Percentiles rank a stretch among this genome's conserved stretches.
These are phyloP conservation scores for Osmanthus fragrans DNA, from an alignment of 257 asterid genomes.

Conservation along the genomic window DNA sequence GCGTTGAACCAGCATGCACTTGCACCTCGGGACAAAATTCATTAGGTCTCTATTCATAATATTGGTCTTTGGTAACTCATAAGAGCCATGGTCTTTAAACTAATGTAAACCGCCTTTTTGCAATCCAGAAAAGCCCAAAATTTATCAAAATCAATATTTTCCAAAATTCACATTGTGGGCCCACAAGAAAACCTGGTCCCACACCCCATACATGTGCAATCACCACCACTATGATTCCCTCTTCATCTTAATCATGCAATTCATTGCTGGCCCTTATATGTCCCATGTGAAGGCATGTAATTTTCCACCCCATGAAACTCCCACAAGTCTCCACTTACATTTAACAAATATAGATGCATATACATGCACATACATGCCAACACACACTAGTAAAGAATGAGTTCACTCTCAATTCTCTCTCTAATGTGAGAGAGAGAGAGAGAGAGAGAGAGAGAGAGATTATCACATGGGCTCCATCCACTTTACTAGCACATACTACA, in stretches of 20 bases:
- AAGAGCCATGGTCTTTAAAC: neutral
- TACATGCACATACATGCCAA: neutral
- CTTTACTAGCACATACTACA: conserved; percentile 14
- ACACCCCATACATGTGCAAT: conserved; percentile 27
- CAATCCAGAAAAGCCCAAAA: neutral
- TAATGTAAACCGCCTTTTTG: neutral
- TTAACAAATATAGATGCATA: neutral
- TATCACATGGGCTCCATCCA: conserved; percentile 64
- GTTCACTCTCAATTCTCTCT: conserved; percentile 23
- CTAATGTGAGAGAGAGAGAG: conserved; percentile 2
- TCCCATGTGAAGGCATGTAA: conserved; percentile 45
- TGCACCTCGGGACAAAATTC: too few relatives aligned
- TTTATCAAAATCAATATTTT: neutral
- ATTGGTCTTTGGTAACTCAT: neutral
- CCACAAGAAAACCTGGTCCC: conserved; percentile 1
- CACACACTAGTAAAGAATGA: neutral
- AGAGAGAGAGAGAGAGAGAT: neutral
- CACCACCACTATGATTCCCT: conserved; percentile 1
- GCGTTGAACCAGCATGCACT: too few relatives aligned
- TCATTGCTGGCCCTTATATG: neutral
- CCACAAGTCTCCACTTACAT: neutral
- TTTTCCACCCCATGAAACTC: neutral
- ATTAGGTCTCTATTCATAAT: neutral
- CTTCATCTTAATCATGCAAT: neutral
- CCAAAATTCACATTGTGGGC: conserved; percentile 8